Evolutionary conservation across 1,284 basidiomycete genomes (phyloP).

Genomic region (Naganishia liquefaciens): DNA sequence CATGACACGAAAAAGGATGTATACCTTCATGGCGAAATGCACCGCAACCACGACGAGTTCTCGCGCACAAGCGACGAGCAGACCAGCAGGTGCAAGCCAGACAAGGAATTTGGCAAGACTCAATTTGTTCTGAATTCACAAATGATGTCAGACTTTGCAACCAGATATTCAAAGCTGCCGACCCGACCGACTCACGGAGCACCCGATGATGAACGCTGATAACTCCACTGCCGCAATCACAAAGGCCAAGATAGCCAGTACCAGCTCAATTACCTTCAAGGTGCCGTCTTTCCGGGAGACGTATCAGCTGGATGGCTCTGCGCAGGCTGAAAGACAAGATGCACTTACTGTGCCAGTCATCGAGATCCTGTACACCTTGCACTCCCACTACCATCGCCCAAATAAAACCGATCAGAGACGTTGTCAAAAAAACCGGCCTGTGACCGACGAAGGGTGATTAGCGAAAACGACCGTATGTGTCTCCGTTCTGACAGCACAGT

Average conservation of each 20-base stretch:
- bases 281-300: conserved; percentile 24
- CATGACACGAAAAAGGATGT: conserved; percentile 42
- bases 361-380: conserved; percentile 33
- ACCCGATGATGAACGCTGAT: conserved; percentile 62
- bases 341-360: conserved; percentile 27
- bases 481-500: not conserved
- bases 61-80: conserved; percentile 60
- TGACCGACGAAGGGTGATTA: not conserved
- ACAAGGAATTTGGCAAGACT: conserved; percentile 62
- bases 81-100: conserved; percentile 59
- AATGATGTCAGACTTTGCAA: not conserved
- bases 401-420: conserved; percentile 42
- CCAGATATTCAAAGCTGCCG: not conserved
- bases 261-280: conserved; percentile 39
- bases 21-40: conserved; percentile 65
- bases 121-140: conserved; percentile 61
- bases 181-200: conserved; percentile 62
- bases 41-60: conserved; percentile 57
- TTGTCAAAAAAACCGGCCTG: conserved; percentile 41
- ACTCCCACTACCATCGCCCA: conserved; percentile 45
- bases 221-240: conserved; percentile 61
- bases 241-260: conserved; percentile 52
- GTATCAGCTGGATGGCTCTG: not conserved
- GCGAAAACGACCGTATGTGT: not conserved
- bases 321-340: conserved; percentile 29